Conservation (phyloP, 192 early-diverging fungal genomes). For the Borealophlyctis nickersoniae region DNA sequence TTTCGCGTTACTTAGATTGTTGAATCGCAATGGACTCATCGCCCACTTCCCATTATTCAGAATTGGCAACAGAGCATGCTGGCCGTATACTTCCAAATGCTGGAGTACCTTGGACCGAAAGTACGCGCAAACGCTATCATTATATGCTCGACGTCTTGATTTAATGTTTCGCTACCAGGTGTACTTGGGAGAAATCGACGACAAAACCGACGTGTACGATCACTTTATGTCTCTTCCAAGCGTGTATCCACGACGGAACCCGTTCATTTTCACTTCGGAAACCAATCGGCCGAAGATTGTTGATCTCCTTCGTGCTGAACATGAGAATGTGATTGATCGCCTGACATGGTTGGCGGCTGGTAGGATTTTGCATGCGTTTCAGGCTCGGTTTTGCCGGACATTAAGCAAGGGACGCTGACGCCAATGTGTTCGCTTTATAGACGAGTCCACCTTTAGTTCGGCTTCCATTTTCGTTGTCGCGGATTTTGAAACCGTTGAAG, state of each 20-base stretch:
- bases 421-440: too few species aligned
- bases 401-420: too few species aligned
- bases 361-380: neutral
- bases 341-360: slow-evolving; percentile 4
- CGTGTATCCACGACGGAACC: slow-evolving; percentile 63
- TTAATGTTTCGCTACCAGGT: too few species aligned
- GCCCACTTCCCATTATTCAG: too few species aligned
- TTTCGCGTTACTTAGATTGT: too few species aligned
- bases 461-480: slow-evolving; percentile 30
- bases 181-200: slow-evolving; percentile 49
- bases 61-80: slow-evolving; percentile 56
- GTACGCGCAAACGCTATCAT: too few species aligned
- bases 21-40: too few species aligned
- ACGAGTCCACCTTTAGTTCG: too few species aligned
- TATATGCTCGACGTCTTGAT: too few species aligned
- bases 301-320: slow-evolving; percentile 7
- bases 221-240: slow-evolving; percentile 64
- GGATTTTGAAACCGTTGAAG: slow-evolving; percentile 35
- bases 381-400: too few species aligned
- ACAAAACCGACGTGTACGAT: slow-evolving; percentile 63
- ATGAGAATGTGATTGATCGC: neutral
- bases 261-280: slow-evolving; percentile 55
- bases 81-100: slow-evolving; percentile 48
- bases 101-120: slow-evolving; percentile 41
- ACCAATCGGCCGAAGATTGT: slow-evolving; percentile 8